Evolutionary conservation across 1,284 basidiomycete species (phyloP).

Genomic region (Rhodotorula sp.): DNA sequence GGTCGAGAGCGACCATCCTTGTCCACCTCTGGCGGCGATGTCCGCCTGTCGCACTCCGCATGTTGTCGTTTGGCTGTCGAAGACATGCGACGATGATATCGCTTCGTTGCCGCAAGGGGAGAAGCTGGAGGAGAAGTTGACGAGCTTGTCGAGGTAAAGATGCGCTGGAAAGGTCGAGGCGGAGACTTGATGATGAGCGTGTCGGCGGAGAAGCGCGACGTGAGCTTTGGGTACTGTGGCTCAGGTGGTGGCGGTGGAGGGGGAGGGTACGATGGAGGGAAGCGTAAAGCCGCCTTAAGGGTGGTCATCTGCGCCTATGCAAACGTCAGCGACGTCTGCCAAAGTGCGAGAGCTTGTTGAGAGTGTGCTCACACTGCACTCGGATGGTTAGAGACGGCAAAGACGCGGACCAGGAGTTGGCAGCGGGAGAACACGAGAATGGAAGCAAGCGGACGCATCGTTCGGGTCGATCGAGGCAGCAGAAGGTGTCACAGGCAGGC

Average conservation of each 20-base stretch:
- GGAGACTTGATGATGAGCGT: slow-evolving; percentile 26
- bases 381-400: too few species aligned
- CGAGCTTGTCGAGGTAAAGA: slow-evolving; percentile 13
- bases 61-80: not conserved
- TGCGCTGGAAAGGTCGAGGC: slow-evolving; percentile 10
- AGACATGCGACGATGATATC: slow-evolving; percentile 3
- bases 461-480: too few species aligned
- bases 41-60: not conserved
- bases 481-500: too few species aligned
- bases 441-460: not conserved
- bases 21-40: slow-evolving; percentile 5
- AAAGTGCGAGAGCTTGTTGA: not conserved
- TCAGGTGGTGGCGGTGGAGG: not conserved
- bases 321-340: not conserved
- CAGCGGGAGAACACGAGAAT: too few species aligned
- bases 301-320: slow-evolving; percentile 1
- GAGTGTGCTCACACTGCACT: not conserved
- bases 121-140: not conserved
- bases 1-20: not conserved
- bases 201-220: slow-evolving; percentile 33
- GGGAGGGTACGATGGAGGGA: slow-evolving; percentile 3
- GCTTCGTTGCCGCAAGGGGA: not conserved
- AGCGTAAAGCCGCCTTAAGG: slow-evolving; percentile 22
- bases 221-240: not conserved
- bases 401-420: not conserved